A percentile compares a stretch with the other conserved stretches of the same genome.
These are phyloP conservation scores for Acer campestre DNA, from an alignment of 345 rosid species.

Conservation along the genomic window DNA sequence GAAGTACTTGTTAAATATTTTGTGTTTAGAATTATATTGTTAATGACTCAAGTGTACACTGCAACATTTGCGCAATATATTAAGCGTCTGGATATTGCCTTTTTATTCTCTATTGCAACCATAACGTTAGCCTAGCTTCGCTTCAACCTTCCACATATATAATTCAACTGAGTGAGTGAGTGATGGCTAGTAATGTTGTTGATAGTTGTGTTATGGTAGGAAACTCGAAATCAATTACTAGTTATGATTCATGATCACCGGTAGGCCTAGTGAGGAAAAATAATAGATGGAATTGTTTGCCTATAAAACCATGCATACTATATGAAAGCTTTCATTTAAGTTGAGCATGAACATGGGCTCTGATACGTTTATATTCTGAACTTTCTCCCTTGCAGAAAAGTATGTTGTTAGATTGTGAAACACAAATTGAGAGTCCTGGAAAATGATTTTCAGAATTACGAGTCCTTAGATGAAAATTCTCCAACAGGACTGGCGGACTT, in stretches of 20 bases:
- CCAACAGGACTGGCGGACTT: conserved; percentile 62
- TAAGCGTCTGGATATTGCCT: too few relatives aligned
- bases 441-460: conserved; percentile 84
- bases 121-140: too few relatives aligned
- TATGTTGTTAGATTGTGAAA: conserved; percentile 83
- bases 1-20: conserved; percentile 3
- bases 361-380: neutral
- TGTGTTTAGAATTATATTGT: neutral
- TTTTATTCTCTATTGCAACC: too few relatives aligned
- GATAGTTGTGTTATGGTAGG: neutral
- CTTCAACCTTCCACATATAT: too few relatives aligned
- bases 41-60: neutral
- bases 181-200: neutral
- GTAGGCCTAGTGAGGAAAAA: neutral
- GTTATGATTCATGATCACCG: neutral
- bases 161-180: neutral
- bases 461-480: conserved; percentile 78
- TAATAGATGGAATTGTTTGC: neutral
- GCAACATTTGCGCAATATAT: neutral
- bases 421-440: conserved; percentile 81
- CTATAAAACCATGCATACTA: neutral
- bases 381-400: conserved; percentile 64
- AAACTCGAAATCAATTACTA: neutral
- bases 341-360: neutral
- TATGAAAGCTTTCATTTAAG: neutral